These are phyloP conservation scores for Phytophthora kernoviae DNA, from an alignment of 352 stramenopile species.

Conservation along the genomic window DNA sequence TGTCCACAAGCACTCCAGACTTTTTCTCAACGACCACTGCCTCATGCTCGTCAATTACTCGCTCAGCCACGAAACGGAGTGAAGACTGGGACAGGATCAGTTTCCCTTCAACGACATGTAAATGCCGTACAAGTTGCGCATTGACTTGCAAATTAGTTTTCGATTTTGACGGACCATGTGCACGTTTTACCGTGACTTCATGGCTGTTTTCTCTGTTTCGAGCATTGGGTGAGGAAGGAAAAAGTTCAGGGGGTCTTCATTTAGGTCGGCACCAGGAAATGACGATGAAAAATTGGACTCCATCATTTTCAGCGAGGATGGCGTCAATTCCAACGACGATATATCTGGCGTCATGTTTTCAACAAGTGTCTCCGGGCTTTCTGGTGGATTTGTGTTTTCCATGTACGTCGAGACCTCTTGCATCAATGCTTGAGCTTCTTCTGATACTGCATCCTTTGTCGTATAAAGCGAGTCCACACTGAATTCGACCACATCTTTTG, in stretches of 20 bases:
- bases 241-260: constrained; percentile 20
- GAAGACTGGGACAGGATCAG: constrained; percentile 56
- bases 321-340: constrained; percentile 23
- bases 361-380: constrained; percentile 1
- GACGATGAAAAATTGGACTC: constrained; percentile 21
- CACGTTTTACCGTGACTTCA: constrained; percentile 15
- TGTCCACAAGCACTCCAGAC: constrained; percentile 39
- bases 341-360: constrained; percentile 11
- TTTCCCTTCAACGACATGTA: constrained; percentile 74
- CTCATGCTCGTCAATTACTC: constrained; percentile 81
- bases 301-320: constrained; percentile 38
- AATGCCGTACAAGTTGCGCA: constrained; percentile 75
- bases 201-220: constrained; percentile 10
- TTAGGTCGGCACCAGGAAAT: background rate
- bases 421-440: constrained; percentile 69
- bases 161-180: constrained; percentile 8
- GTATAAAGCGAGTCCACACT: constrained; percentile 77
- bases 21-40: constrained; percentile 58
- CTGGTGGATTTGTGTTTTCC: constrained; percentile 28
- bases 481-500: constrained; percentile 76
- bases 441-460: constrained; percentile 64
- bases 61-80: constrained; percentile 67
- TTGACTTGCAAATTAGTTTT: constrained; percentile 51
- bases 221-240: constrained; percentile 19
- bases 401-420: constrained; percentile 67